Evolutionary conservation across 2,329 filamentous ascomycete species (phyloP).

Genomic region (Cladophialophora yegresii): DNA sequence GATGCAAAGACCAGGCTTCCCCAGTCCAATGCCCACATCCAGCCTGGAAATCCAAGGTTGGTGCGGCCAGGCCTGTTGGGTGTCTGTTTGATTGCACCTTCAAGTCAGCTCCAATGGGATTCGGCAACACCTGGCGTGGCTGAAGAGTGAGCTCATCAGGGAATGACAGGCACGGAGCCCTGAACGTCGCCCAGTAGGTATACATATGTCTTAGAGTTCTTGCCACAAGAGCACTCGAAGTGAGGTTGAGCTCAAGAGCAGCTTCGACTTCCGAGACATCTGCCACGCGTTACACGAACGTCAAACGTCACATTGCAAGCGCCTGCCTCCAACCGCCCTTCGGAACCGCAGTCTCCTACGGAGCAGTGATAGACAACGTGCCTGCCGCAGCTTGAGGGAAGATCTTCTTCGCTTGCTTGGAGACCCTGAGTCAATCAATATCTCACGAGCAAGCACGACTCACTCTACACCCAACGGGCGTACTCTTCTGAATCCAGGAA

Average conservation of each 20-base stretch:
- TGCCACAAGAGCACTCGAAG: neutral
- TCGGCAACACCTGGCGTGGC: neutral
- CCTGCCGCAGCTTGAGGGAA: neutral
- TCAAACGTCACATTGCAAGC: neutral
- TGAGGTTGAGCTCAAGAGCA: neutral
- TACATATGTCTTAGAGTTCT: neutral
- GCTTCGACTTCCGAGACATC: neutral
- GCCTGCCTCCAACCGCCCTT: neutral
- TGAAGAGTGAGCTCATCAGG: conserved; percentile 8
- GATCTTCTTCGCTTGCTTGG: neutral
- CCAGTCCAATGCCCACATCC: conserved; percentile 3
- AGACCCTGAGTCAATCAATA: neutral
- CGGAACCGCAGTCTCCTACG: neutral
- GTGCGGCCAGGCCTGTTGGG: neutral
- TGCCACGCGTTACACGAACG: conserved; percentile 3
- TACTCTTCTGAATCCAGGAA: neutral
- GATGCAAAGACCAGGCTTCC: neutral
- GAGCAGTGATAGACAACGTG: neutral
- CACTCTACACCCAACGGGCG: neutral
- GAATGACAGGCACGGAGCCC: neutral
- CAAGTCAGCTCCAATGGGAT: conserved; percentile 6
- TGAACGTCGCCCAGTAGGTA: neutral
- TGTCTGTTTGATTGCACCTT: conserved; percentile 8
- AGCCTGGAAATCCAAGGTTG: conserved; percentile 3
- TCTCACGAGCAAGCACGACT: conserved; percentile 2